Base-by-base conservation (phyloP, 805 yeast genomes). In the Lipomyces orientalis region DNA sequence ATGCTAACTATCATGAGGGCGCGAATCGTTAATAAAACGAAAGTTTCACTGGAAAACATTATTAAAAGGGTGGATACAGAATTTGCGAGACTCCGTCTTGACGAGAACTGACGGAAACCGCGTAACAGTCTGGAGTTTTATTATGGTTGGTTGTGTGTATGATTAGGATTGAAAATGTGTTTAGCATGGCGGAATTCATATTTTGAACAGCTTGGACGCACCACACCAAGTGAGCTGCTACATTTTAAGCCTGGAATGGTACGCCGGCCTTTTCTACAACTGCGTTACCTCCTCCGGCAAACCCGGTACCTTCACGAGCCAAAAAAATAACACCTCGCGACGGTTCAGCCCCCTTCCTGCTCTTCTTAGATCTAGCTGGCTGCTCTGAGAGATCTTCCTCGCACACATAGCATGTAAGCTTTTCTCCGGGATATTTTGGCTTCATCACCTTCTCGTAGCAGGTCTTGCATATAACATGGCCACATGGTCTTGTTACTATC, bases 291-390 rank as follows among this genome's bases (percentile, higher is more conserved):
- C 71, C 71, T 16, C 65, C 69, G 16, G 73, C 67, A 56, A 58
- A 71, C 6, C 73, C 73, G 8, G 73, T 71, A 1, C 73, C 73
- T 56, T 71, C 73, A 9, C 73, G 56, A 6, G 62, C 58, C 5
- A 71, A 33, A 46, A 66, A 64, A 3, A 71, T 46, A 10, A 71
- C 43, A 1, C 73, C 71, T 10, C 56, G 9, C 14, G 6, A 16
- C 10, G 25, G n/a, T 25, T 59, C 58, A 3, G 35, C 35, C 5
- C 19, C 19, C 39, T 65, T 51, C 49, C 43, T 60, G 8, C 51
- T 58, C 33, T 46, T 46, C 34, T 70, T 65, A 9, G 29, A 10
- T 25, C 54, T 58, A 19, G 49, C 43, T 14, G 61, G 25, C 8
- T 51, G 22, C 4, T 35, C 57, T 29, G 62, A 34, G 12, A 71